Conservation (phyloP, 2,329 filamentous ascomycete genomes). For the Epichloe sibirici region DNA sequence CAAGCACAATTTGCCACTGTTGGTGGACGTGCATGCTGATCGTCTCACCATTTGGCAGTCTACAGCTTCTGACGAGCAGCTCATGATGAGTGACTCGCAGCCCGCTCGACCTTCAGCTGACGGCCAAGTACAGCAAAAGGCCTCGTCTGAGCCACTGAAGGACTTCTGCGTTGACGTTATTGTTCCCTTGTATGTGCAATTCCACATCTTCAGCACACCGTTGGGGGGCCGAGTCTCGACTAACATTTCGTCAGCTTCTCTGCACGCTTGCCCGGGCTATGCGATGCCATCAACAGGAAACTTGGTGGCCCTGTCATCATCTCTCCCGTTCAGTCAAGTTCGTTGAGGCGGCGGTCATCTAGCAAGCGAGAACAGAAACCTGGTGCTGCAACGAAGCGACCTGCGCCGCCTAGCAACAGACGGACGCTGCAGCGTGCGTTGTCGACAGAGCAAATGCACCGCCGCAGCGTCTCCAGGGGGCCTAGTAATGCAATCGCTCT, state of each 20-base stretch:
- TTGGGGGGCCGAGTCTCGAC: constrained; percentile 7
- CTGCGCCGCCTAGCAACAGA: constrained; percentile 26
- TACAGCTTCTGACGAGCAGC: constrained; percentile 48
- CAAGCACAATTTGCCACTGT: constrained; percentile 50
- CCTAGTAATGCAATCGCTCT: constrained; percentile 49
- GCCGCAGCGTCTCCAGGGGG: constrained; percentile 42
- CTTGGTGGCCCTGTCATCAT: constrained; percentile 58
- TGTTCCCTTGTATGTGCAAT: constrained; percentile 54
- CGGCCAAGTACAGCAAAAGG: constrained; percentile 26
- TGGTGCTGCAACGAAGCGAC: constrained; percentile 38
- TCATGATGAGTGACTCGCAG: constrained; percentile 38
- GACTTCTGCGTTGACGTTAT: constrained; percentile 75
- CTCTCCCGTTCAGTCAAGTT: constrained; percentile 39
- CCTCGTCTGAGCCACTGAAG: constrained; percentile 49
- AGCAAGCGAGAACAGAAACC: constrained; percentile 35
- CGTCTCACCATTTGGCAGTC: constrained; percentile 77
- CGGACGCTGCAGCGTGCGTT: constrained; percentile 50
- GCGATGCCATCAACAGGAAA: constrained; percentile 60
- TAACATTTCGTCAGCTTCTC: constrained; percentile 47
- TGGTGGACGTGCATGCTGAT: constrained; percentile 64
- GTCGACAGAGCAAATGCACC: constrained; percentile 44
- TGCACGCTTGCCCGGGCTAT: constrained; percentile 59
- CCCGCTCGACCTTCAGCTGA: constrained; percentile 18
- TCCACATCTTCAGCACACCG: not conserved
- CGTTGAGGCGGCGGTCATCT: constrained; percentile 30